Percentiles rank a stretch among this genome's conserved stretches.
These are phyloP conservation scores for Metschnikowia borealis DNA, from an alignment of 805 yeast species.

Conservation along the genomic window DNA sequence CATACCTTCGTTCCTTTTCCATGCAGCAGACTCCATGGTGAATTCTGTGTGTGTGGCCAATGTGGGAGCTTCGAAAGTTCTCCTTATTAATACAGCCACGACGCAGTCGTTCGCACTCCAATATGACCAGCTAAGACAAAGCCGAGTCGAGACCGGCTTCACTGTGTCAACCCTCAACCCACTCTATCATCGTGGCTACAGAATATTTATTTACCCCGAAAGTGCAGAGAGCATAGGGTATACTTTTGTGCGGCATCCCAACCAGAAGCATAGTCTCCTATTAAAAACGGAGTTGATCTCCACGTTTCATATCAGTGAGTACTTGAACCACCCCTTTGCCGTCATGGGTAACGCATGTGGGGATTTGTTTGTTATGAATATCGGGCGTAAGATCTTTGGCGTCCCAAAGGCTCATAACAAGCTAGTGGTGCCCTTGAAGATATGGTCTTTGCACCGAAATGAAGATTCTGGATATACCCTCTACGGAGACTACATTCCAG, in stretches of 20 bases:
- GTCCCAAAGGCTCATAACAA: slow-evolving; percentile 33
- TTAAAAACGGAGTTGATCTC: slow-evolving; percentile 31
- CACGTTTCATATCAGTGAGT: slow-evolving; percentile 25
- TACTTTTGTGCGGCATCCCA: slow-evolving; percentile 30
- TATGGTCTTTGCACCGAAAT: slow-evolving; percentile 27
- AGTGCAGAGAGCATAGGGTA: slow-evolving; percentile 28
- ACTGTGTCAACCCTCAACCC: slow-evolving; percentile 26
- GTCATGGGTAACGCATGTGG: slow-evolving; percentile 35
- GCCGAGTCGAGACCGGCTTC: slow-evolving; percentile 24
- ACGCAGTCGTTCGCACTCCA: slow-evolving; percentile 18
- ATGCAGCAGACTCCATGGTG: slow-evolving; percentile 31
- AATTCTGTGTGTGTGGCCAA: slow-evolving; percentile 25
- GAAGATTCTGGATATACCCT: slow-evolving; percentile 16
- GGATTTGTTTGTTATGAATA: slow-evolving; percentile 32
- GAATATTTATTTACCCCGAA: slow-evolving; percentile 25
- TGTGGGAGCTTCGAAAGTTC: slow-evolving; percentile 19
- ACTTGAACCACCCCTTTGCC: slow-evolving; percentile 36
- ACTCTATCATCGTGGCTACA: slow-evolving; percentile 25
- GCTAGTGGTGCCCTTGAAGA: slow-evolving; percentile 38
- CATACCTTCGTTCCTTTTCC: slow-evolving; percentile 32
- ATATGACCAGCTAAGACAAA: slow-evolving; percentile 26
- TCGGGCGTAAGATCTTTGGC: slow-evolving; percentile 35
- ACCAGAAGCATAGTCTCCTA: slow-evolving; percentile 29
- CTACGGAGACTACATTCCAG: slow-evolving; percentile 26
- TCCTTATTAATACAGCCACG: slow-evolving; percentile 32